A percentile compares a stretch with the other conserved stretches of the same genome.
Evolutionary conservation across 2,329 filamentous ascomycete species (phyloP).

Genomic region (Colletotrichum liaoningense): DNA sequence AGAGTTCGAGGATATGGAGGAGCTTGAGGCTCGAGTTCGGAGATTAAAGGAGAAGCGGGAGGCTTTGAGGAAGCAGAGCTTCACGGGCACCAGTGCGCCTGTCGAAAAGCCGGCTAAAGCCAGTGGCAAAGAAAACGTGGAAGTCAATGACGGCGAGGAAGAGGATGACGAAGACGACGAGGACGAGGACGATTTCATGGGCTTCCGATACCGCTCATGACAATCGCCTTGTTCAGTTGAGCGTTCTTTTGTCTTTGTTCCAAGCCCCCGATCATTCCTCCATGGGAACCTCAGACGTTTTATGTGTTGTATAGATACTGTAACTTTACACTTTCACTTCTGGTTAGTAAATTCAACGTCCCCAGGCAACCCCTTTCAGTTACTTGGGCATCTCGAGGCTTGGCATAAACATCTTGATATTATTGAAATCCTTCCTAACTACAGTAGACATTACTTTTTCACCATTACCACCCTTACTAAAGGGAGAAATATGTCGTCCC

Average conservation of each 20-base stretch:
- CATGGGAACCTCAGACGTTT: constrained; percentile 1
- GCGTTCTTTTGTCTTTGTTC: not conserved
- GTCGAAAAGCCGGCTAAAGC: constrained; percentile 29
- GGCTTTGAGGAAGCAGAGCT: constrained; percentile 63
- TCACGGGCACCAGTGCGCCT: constrained; percentile 40
- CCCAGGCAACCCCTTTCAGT: not conserved
- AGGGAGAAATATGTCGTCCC: not conserved
- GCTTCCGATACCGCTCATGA: constrained; percentile 61
- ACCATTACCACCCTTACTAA: constrained; percentile 2
- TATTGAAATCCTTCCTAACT: not conserved
- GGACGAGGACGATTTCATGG: constrained; percentile 68
- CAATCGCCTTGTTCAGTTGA: not conserved
- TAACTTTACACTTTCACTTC: constrained; percentile 26
- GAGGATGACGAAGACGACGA: constrained; percentile 58
- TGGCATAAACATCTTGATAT: not conserved
- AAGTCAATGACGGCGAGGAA: constrained; percentile 44
- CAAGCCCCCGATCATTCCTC: not conserved
- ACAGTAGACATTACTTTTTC: constrained; percentile 29
- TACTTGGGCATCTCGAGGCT: not conserved
- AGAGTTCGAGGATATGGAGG: constrained; percentile 87
- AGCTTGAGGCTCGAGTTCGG: constrained; percentile 77
- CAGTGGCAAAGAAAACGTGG: constrained; percentile 44
- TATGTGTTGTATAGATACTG: constrained; percentile 30
- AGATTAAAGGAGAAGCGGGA: constrained; percentile 78
- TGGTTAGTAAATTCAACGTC: constrained; percentile 24